A percentile compares a stretch with the other conserved stretches of the same genome.
Evolutionary conservation across 257 asterid genomes (phyloP).

Genomic region (Fraxinus pennsylvanica): DNA sequence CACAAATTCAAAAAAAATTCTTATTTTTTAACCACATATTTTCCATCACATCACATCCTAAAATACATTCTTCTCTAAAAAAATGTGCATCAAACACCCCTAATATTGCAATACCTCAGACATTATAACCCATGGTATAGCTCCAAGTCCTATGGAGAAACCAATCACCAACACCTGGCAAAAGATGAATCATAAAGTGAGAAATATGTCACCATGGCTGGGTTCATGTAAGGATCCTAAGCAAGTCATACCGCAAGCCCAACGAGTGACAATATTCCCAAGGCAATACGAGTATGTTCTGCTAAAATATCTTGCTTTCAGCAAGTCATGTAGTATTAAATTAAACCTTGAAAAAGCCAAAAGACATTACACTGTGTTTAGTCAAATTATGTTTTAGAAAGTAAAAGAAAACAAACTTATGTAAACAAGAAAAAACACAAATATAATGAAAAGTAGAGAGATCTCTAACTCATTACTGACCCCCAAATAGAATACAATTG

Average conservation of each 20-base stretch:
- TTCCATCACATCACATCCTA: too few relatives aligned
- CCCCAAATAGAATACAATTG: conserved; percentile 65
- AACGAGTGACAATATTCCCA: conserved; percentile 52
- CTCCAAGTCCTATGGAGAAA: conserved; percentile 81
- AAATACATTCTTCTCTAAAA: too few relatives aligned
- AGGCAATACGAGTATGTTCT: conserved; percentile 35
- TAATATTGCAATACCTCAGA: conserved; percentile 62
- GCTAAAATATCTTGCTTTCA: conserved; percentile 55
- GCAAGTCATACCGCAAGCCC: conserved; percentile 70
- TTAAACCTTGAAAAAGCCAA: not conserved
- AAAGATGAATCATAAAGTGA: conserved; percentile 22
- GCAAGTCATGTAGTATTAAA: not conserved
- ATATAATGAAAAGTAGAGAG: not conserved
- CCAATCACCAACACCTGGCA: conserved; percentile 71
- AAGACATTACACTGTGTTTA: not conserved
- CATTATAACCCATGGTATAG: conserved; percentile 90
- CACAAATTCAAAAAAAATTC: too few relatives aligned
- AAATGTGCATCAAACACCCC: too few relatives aligned
- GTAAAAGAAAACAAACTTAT: not conserved
- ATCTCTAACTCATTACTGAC: conserved; percentile 30
- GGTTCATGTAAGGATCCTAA: not conserved
- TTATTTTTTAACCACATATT: too few relatives aligned
- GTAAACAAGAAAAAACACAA: not conserved
- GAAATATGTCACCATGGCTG: conserved; percentile 9
- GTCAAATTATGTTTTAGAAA: not conserved